Percentiles rank a stretch among this genome's conserved stretches.
phyloP scores from a whole-genome alignment of 805 yeast species.

The Starmerella kuoi region DNA sequence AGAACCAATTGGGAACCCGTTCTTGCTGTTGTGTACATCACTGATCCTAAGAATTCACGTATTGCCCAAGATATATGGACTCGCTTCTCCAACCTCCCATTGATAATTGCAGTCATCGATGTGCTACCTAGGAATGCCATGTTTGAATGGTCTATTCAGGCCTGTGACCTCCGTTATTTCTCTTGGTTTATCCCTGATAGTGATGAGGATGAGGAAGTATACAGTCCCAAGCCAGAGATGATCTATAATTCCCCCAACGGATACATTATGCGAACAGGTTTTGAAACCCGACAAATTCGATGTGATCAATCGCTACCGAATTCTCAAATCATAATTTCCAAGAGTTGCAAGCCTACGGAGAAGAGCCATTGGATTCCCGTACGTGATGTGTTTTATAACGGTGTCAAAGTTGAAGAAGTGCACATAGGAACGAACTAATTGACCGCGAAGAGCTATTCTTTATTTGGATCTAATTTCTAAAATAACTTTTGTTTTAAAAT shows the following conservation, averaged over 20 bases:
- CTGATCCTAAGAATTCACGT: conserved; percentile 22
- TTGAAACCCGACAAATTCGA: conserved; percentile 8
- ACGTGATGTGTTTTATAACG: conserved; percentile 2
- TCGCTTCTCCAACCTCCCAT: conserved; percentile 8
- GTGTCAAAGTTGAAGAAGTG: conserved; percentile 2
- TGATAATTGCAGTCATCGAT: conserved; percentile 21
- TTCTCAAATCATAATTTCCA: background rate
- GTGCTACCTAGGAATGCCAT: conserved; percentile 25
- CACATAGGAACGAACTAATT: too few species aligned
- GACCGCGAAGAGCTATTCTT: too few species aligned
- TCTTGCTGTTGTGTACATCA: conserved; percentile 45
- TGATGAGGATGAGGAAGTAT: conserved; percentile 21
- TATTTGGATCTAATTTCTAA: too few species aligned
- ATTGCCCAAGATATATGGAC: conserved; percentile 14
- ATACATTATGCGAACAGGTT: conserved; percentile 14
- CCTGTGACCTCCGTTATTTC: conserved; percentile 18
- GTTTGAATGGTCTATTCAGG: conserved; percentile 25
- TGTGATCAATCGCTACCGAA: background rate
- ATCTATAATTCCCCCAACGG: background rate
- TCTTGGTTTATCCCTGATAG: conserved; percentile 17
- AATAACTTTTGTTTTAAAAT: too few species aligned
- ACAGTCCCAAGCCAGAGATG: conserved; percentile 15
- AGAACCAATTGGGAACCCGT: conserved; percentile 30
- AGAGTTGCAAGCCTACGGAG: background rate
- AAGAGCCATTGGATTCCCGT: conserved; percentile 6